A percentile compares a stretch with the other conserved stretches of the same genome.
Conservation (phyloP, 768 basidiomycete genomes). For the Amanita rubescens region DNA sequence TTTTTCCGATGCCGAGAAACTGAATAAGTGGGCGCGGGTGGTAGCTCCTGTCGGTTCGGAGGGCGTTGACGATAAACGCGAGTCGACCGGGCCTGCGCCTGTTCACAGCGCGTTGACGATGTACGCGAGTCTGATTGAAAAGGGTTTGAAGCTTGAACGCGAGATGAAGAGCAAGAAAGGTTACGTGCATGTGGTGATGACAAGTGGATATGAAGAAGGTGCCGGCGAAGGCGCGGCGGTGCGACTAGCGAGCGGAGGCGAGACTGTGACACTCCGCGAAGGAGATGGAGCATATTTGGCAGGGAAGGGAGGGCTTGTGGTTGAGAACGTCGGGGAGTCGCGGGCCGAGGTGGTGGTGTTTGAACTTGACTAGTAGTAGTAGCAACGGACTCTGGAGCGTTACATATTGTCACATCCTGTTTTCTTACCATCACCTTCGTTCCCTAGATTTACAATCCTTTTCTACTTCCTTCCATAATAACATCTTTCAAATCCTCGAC, state of each 20-base stretch:
- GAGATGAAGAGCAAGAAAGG: constrained; percentile 49
- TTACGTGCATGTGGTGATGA: constrained; percentile 85
- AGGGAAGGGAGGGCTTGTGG: constrained; percentile 27
- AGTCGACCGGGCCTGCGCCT: constrained; percentile 75
- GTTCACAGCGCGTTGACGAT: constrained; percentile 62
- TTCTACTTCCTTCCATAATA: too few species aligned
- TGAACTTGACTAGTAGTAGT: constrained; percentile 71
- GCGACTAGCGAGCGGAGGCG: constrained; percentile 35
- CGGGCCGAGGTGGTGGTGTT: constrained; percentile 76
- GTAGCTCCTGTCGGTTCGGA: constrained; percentile 65
- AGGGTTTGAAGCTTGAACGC: constrained; percentile 46
- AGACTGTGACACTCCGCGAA: constrained; percentile 57
- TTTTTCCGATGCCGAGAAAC: constrained; percentile 79
- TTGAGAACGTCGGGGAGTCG: constrained; percentile 59
- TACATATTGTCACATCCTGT: too few species aligned
- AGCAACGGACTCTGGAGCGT: too few species aligned
- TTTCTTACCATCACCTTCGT: too few species aligned
- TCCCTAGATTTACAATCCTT: too few species aligned
- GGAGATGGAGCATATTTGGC: constrained; percentile 85
- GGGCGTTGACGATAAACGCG: constrained; percentile 54
- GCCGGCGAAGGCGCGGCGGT: constrained; percentile 51
- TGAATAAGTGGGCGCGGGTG: constrained; percentile 58
- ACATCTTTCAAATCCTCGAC: too few species aligned
- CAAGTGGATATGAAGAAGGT: constrained; percentile 66
- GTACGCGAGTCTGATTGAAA: constrained; percentile 68